phyloP scores from a whole-genome alignment of 169 alveolate genomes.

The Cryptosporidium muris region DNA sequence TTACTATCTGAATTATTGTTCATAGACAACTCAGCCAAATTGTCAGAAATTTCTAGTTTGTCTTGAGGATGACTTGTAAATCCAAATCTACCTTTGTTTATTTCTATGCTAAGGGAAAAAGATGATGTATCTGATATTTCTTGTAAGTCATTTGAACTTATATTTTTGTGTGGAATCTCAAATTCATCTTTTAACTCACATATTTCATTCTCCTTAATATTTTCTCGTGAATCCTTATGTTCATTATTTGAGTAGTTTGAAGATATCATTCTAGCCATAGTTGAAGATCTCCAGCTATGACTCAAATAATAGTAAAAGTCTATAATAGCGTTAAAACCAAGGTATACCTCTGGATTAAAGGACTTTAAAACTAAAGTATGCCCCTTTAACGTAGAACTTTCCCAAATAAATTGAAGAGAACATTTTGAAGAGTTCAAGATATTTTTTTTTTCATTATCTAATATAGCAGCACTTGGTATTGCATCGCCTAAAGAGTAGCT shows the following conservation, averaged over 20 bases:
- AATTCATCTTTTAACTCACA: background rate
- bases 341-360: constrained; percentile 36
- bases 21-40: background rate
- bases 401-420: constrained; percentile 44
- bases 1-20: too few species aligned
- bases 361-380: constrained; percentile 18
- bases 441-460: background rate
- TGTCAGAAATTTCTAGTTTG: background rate
- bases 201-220: background rate
- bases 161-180: background rate
- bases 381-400: constrained; percentile 28
- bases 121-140: background rate
- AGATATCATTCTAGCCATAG: constrained; percentile 14
- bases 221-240: background rate
- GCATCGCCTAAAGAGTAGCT: constrained; percentile 23
- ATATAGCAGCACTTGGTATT: constrained; percentile 9
- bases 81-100: constrained; percentile 39
- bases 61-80: constrained; percentile 47
- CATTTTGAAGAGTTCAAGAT: background rate
- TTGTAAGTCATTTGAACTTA: constrained; percentile 1
- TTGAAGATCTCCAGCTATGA: constrained; percentile 69
- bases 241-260: background rate
- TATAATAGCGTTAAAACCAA: constrained; percentile 59
- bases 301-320: constrained; percentile 58
- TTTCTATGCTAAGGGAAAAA: constrained; percentile 38